These are phyloP conservation scores for Aurifilum marmelostoma DNA, from an alignment of 2,329 filamentous ascomycete genomes.

Conservation along the genomic window DNA sequence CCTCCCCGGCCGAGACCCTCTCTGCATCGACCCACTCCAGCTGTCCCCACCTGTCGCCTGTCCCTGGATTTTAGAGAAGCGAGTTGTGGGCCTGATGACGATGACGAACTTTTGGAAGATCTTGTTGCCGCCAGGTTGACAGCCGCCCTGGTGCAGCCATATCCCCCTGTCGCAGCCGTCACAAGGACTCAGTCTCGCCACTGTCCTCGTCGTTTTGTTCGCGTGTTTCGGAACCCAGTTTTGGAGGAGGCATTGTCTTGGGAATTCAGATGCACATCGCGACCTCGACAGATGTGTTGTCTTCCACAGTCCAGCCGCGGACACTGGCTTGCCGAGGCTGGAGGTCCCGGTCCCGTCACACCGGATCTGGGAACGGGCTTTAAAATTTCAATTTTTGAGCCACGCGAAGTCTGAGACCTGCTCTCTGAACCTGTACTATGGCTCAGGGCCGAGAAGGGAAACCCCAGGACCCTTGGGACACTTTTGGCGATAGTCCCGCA, in stretches of 20 bases:
- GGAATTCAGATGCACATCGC: not conserved
- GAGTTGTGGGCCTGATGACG: slow-evolving; percentile 18
- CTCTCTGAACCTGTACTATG: not conserved
- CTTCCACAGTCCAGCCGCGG: not conserved
- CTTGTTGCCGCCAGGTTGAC: slow-evolving; percentile 14
- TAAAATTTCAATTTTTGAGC: not conserved
- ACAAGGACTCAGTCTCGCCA: slow-evolving; percentile 9
- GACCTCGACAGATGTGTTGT: not conserved
- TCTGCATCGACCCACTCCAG: not conserved
- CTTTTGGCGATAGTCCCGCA: not conserved
- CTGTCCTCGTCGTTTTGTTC: slow-evolving; percentile 7
- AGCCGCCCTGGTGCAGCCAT: slow-evolving; percentile 17
- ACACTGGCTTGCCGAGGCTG: not conserved
- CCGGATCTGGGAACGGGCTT: not conserved
- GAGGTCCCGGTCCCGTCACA: not conserved
- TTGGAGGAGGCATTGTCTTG: not conserved
- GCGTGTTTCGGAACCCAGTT: not conserved
- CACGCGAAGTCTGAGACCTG: slow-evolving; percentile 5
- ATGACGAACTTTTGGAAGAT: slow-evolving; percentile 6
- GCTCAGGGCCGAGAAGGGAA: not conserved
- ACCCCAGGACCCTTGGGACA: not conserved
- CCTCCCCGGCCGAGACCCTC: slow-evolving; percentile 10
- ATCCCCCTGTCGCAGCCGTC: not conserved
- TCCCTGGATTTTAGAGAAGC: slow-evolving; percentile 1
- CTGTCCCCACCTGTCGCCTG: not conserved